Percentiles rank a stretch among this genome's conserved stretches.
phyloP scores from a whole-genome alignment of 169 alveolate genomes.

The Plasmodium ovale region DNA sequence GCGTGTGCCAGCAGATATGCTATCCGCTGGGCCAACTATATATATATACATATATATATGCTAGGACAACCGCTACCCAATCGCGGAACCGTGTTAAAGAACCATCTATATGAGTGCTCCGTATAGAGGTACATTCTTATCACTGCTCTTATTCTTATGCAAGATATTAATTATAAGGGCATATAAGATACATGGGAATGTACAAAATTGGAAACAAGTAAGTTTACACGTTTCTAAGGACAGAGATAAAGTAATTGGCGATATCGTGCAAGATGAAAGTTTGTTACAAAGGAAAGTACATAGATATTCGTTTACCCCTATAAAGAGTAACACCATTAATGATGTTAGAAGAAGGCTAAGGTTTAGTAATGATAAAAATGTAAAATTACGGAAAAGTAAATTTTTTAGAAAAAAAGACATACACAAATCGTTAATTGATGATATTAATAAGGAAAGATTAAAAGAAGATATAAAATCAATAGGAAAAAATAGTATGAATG shows the following conservation, averaged over 20 bases:
- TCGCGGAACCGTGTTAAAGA: not conserved
- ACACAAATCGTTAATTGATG: slow-evolving; percentile 63
- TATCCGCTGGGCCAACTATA: not conserved
- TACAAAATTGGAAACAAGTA: slow-evolving; percentile 1
- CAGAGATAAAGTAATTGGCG: slow-evolving; percentile 8
- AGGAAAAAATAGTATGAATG: slow-evolving; percentile 16
- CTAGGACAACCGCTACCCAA: not conserved
- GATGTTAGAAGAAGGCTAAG: slow-evolving; percentile 49
- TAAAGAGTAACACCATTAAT: slow-evolving; percentile 31
- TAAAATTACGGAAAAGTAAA: not conserved
- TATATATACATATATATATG: not conserved
- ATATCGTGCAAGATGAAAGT: not conserved
- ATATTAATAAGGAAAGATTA: slow-evolving; percentile 43
- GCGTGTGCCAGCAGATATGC: not conserved
- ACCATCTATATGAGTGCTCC: slow-evolving; percentile 19
- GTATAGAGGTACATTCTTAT: not conserved
- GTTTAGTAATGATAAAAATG: slow-evolving; percentile 20
- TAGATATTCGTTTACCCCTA: slow-evolving; percentile 61
- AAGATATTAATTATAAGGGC: not conserved
- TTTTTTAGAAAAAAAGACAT: slow-evolving; percentile 27
- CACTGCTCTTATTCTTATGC: slow-evolving; percentile 10
- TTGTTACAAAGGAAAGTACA: not conserved
- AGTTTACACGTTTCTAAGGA: not conserved
- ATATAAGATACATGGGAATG: slow-evolving; percentile 25
- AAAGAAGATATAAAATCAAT: slow-evolving; percentile 24